Base-by-base conservation (phyloP, 1,284 basidiomycete genomes). In the Phylloporus sp. region DNA sequence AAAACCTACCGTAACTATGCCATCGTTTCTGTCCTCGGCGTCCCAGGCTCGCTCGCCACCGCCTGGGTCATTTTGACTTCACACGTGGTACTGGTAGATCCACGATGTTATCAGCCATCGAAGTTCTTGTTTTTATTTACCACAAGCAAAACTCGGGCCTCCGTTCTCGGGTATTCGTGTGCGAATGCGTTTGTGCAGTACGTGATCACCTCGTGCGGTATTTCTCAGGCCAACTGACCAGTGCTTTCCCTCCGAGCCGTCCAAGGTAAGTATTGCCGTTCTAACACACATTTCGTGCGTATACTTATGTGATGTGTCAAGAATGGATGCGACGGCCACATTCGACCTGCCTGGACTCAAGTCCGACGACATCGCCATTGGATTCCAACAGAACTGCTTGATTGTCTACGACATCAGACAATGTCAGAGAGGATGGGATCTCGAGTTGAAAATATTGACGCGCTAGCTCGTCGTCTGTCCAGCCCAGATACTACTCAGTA, bases 51-150 rank as follows among this genome's bases (percentile, higher is more conserved):
- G 1, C 74, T 90, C 29, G 78, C 86, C 20, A 89, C 89, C 0
- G 84, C 87, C 19, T 74, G 81, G 12, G 78, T 89, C n/a, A 88
- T 91, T 53, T 91, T 53, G 88, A 90, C 64, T 82, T 83, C 78
- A 82, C 83, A 17, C 72, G 71, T 6, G 78, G 76, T 20, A 72
- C 59, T 19, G 77, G 77, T 45, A 56, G 25, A 55, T 85, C 84
- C 39, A 88, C 88, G 0, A 71, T 81, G 23, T 68, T 85, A 29
- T 86, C 88, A 0, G 87, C 85, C 11, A 71, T 89, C 60, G 32
- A 32, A 32, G 32, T 90, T 90, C 76, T 78, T 91, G 69, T 90
- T 90, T 78, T 80, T 85, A 45, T 89, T 90, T 75, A 91, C 90
- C 17, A 86, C 86, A 15, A 85, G 86, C 59, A 83, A 76, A 62